A percentile compares a stretch with the other conserved stretches of the same genome.
phyloP scores from a whole-genome alignment of 179 eudicot genomes.

The Beta corolliflora region DNA sequence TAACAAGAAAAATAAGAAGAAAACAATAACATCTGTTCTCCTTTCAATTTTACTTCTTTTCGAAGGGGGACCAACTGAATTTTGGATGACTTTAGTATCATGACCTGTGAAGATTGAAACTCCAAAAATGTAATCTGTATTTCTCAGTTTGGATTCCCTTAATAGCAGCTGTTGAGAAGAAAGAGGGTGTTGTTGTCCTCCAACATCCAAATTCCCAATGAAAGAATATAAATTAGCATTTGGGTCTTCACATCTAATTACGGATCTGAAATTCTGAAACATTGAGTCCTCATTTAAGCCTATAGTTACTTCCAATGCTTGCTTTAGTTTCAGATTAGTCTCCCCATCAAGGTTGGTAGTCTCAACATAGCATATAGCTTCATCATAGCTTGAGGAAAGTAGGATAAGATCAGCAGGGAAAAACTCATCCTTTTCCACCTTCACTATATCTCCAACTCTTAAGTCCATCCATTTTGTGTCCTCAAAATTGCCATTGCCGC shows the following conservation, averaged over 20 bases:
- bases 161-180: constrained; percentile 68
- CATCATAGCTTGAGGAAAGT: constrained; percentile 75
- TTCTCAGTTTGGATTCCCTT: constrained; percentile 67
- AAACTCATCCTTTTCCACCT: constrained; percentile 71
- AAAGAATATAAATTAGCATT: constrained; percentile 69
- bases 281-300: constrained; percentile 50
- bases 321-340: constrained; percentile 82
- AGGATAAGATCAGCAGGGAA: constrained; percentile 80
- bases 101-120: constrained; percentile 70
- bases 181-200: constrained; percentile 52
- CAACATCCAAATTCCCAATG: constrained; percentile 56
- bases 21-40: constrained; percentile 60
- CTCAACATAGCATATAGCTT: constrained; percentile 83
- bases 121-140: constrained; percentile 70
- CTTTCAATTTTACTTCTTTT: constrained; percentile 77
- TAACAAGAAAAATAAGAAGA: constrained; percentile 49
- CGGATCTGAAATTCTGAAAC: constrained; percentile 49
- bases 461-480: constrained; percentile 61
- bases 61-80: constrained; percentile 69
- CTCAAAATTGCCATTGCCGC: constrained; percentile 54
- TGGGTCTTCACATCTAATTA: constrained; percentile 76
- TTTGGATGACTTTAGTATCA: constrained; percentile 76
- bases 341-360: constrained; percentile 91
- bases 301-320: constrained; percentile 60
- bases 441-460: constrained; percentile 77